These are phyloP conservation scores for Fusarium albosuccineum DNA, from an alignment of 2,329 filamentous ascomycete genomes.

Conservation along the genomic window DNA sequence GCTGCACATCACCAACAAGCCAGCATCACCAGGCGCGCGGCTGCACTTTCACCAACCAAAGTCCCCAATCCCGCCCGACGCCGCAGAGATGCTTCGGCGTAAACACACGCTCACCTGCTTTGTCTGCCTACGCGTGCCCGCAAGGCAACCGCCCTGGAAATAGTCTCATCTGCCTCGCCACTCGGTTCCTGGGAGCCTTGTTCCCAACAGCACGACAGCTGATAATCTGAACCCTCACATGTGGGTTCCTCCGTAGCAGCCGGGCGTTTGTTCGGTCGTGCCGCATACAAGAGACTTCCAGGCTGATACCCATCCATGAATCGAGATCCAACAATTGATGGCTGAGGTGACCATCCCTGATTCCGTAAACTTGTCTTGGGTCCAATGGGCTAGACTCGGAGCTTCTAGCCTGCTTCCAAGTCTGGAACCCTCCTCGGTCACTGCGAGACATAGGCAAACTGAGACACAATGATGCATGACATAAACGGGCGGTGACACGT, in stretches of 20 bases:
- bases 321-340: conserved; percentile 2
- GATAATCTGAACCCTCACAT: background rate
- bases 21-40: conserved; percentile 11
- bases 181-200: conserved; percentile 24
- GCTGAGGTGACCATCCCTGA: no score
- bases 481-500: conserved; percentile 35
- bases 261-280: conserved; percentile 26
- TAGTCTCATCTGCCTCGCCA: conserved; percentile 18
- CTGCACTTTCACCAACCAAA: conserved; percentile 14
- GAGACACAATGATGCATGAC: conserved; percentile 40
- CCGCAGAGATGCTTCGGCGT: conserved; percentile 4
- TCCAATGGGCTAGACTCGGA: background rate
- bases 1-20: background rate
- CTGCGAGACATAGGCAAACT: conserved; percentile 26
- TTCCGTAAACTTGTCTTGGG: conserved; percentile 4
- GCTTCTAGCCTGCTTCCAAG: conserved; percentile 8
- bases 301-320: conserved; percentile 1
- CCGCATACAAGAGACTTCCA: conserved; percentile 10
- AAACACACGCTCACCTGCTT: conserved; percentile 22
- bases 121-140: conserved; percentile 16
- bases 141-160: conserved; percentile 2
- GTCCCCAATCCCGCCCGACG: conserved; percentile 7
- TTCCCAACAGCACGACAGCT: background rate
- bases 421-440: conserved; percentile 9
- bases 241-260: conserved; percentile 33